Evolutionary conservation across 768 basidiomycete genomes (phyloP).

Genomic region (Hydnomerulius pinastri): DNA sequence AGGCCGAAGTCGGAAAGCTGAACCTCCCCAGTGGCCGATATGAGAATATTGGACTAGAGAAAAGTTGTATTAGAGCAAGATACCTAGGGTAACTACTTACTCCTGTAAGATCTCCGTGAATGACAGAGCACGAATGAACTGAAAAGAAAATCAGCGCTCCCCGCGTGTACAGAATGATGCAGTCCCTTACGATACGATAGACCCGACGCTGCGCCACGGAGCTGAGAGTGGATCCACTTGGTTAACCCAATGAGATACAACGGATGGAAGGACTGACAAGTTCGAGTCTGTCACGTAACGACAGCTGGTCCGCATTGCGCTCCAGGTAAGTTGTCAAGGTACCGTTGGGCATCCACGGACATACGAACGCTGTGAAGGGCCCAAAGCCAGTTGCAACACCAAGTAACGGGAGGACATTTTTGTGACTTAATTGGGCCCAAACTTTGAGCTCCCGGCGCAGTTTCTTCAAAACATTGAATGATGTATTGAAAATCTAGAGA

Average conservation of each 20-base stretch:
- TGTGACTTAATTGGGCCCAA: conserved; percentile 25
- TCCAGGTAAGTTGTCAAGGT: conserved; percentile 23
- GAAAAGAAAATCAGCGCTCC: background rate
- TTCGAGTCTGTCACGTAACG: conserved; percentile 11
- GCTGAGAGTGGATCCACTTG: conserved; percentile 2
- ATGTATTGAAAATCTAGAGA: background rate
- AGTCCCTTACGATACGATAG: conserved; percentile 14
- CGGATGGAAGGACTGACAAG: conserved; percentile 13
- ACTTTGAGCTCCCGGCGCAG: conserved; percentile 25
- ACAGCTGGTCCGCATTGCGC: background rate
- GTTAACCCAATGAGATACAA: background rate
- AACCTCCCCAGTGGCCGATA: conserved; percentile 35
- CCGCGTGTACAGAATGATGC: background rate
- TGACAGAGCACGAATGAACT: conserved; percentile 20
- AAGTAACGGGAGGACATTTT: conserved; percentile 23
- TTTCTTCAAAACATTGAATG: conserved; percentile 7
- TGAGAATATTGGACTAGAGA: conserved; percentile 44
- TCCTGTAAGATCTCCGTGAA: conserved; percentile 23
- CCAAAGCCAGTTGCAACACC: conserved; percentile 27
- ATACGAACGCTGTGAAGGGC: conserved; percentile 28
- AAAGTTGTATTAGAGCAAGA: background rate
- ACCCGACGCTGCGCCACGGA: conserved; percentile 11
- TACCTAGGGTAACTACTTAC: conserved; percentile 1
- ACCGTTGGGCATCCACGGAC: conserved; percentile 27
- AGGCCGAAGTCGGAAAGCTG: conserved; percentile 49